phyloP scores from a whole-genome alignment of 2,329 filamentous ascomycete genomes.

The Trichoderma lentiforme region DNA sequence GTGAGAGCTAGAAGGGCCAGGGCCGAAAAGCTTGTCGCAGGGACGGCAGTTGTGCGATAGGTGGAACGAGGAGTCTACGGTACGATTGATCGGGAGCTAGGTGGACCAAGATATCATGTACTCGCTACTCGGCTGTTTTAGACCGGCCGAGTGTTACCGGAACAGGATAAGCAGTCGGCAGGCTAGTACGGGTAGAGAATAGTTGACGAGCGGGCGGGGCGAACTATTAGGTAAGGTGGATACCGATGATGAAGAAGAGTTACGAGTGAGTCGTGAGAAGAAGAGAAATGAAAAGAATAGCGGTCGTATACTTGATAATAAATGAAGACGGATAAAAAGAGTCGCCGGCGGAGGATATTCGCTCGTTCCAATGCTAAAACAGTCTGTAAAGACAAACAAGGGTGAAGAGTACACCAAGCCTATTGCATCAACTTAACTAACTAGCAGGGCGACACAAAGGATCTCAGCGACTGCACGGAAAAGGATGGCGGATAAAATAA shows the following conservation, averaged over 20 bases:
- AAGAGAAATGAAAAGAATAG: not conserved
- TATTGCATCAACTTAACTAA: not conserved
- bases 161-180: not conserved
- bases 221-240: not conserved
- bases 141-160: not conserved
- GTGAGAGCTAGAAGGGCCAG: not conserved
- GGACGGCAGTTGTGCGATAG: conserved; percentile 8
- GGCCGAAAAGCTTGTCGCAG: not conserved
- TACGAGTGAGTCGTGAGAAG: not conserved
- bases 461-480: not conserved
- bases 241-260: not conserved
- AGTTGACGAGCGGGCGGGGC: not conserved
- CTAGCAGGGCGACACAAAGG: not conserved
- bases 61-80: not conserved
- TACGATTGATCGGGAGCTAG: not conserved
- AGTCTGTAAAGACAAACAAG: not conserved
- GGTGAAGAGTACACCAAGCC: not conserved
- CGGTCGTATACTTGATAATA: not conserved
- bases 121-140: not conserved
- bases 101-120: not conserved
- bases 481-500: not conserved
- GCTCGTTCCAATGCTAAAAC: not conserved
- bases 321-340: not conserved
- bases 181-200: not conserved
- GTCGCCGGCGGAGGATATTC: not conserved